Evolutionary conservation across 768 basidiomycete species (phyloP).

Genomic region (Kwoniella sp.): DNA sequence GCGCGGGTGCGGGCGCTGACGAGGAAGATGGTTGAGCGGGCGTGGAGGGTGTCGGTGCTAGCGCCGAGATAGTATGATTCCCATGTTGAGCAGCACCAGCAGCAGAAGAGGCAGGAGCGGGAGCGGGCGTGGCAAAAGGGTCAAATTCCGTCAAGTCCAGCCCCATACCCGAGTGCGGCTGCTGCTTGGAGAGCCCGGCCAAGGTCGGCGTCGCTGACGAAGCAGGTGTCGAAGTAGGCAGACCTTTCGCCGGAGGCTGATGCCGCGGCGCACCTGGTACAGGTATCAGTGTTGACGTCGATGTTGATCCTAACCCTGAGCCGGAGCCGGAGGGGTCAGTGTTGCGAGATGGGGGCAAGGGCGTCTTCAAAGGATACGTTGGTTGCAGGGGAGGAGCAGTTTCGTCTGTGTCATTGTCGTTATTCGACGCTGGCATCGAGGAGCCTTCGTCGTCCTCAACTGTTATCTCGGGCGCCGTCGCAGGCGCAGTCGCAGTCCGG

Average conservation of each 20-base stretch:
- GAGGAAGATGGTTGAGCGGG: conserved; percentile 11
- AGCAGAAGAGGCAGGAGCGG: neutral
- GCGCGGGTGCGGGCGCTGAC: neutral
- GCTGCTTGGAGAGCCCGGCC: neutral
- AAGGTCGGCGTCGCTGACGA: conserved; percentile 24
- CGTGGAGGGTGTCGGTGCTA: neutral
- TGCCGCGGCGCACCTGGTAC: conserved; percentile 26
- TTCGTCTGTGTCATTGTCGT: too few species aligned
- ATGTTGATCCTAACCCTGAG: too few species aligned
- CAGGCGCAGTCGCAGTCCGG: too few species aligned
- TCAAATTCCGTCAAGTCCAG: conserved; percentile 41
- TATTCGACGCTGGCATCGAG: too few species aligned
- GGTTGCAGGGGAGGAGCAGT: conserved; percentile 8
- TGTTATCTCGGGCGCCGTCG: too few species aligned
- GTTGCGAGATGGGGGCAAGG: conserved; percentile 8
- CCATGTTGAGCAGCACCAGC: too few species aligned
- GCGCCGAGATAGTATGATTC: too few species aligned
- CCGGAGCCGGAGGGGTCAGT: neutral
- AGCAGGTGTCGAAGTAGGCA: conserved; percentile 26
- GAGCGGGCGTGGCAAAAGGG: conserved; percentile 31
- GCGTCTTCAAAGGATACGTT: conserved; percentile 9
- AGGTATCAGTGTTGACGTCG: conserved; percentile 6
- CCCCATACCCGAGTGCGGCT: neutral
- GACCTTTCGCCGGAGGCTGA: conserved; percentile 24
- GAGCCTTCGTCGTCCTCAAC: too few species aligned